phyloP scores from a whole-genome alignment of 2,329 filamentous ascomycete genomes.

The Arachnomyces sp. region DNA sequence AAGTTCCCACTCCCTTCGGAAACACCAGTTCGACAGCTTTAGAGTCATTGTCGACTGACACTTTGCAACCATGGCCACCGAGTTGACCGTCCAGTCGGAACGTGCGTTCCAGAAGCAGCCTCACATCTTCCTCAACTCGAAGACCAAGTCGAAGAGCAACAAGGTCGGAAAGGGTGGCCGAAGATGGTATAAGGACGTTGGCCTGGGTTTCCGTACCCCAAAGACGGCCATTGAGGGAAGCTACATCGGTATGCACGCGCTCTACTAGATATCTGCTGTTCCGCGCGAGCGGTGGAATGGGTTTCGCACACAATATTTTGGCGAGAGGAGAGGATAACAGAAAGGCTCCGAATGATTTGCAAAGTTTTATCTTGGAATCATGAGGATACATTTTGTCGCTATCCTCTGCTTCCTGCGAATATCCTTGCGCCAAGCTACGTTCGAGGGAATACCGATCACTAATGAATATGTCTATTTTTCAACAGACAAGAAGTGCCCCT shows the following conservation, averaged over 20 bases:
- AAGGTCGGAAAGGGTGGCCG: slow-evolving; percentile 84
- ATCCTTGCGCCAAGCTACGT: background rate
- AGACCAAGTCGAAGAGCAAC: slow-evolving; percentile 74
- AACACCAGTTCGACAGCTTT: slow-evolving; percentile 31
- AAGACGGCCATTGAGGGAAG: slow-evolving; percentile 96
- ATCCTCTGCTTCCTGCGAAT: background rate
- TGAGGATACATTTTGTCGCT: background rate
- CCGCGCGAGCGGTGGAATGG: slow-evolving; percentile 1
- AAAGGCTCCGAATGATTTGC: background rate
- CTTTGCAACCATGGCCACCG: slow-evolving; percentile 80
- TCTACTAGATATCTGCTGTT: slow-evolving; percentile 19
- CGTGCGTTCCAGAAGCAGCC: slow-evolving; percentile 99
- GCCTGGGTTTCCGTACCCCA: slow-evolving; percentile 97
- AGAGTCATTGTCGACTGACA: slow-evolving; percentile 25
- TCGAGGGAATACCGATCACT: background rate
- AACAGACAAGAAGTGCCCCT: slow-evolving; percentile 99
- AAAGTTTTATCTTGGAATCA: background rate
- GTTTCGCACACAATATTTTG: background rate
- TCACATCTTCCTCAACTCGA: slow-evolving; percentile 99
- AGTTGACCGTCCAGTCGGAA: slow-evolving; percentile 99
- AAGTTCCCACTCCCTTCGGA: slow-evolving; percentile 22
- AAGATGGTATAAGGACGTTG: slow-evolving; percentile 99
- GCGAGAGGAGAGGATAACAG: background rate
- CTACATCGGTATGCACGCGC: slow-evolving; percentile 84
- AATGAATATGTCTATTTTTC: slow-evolving; percentile 19